Evolutionary conservation across 2,329 filamentous ascomycete species (phyloP).

Genomic region (Cryphonectria naterciae): DNA sequence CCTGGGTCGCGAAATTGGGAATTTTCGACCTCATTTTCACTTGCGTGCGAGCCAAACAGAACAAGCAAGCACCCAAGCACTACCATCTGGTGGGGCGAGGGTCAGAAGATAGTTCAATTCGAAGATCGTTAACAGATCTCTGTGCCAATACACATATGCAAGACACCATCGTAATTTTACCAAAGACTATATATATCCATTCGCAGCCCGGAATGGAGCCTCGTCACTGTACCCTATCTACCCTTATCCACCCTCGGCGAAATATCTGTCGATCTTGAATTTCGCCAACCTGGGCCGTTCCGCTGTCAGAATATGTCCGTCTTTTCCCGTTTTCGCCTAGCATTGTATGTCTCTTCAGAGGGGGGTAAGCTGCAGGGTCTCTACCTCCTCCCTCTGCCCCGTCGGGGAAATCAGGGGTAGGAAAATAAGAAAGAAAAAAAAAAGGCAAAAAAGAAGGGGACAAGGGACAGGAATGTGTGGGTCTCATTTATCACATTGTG

Average conservation of each 20-base stretch:
- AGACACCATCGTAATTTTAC: background rate
- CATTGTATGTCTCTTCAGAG: background rate
- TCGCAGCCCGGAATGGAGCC: background rate
- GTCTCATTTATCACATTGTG: background rate
- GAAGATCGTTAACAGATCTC: background rate
- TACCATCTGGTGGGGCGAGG: background rate
- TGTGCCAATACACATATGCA: background rate
- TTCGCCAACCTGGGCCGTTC: constrained; percentile 4
- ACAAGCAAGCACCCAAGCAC: no score
- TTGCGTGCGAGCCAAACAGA: background rate
- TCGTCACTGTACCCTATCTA: background rate
- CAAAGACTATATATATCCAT: no score
- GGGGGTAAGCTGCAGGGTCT: background rate
- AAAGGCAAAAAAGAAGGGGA: no score
- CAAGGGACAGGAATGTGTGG: background rate
- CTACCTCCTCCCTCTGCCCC: background rate
- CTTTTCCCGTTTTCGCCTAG: background rate
- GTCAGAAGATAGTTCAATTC: background rate
- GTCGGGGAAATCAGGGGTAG: background rate
- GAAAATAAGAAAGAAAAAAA: background rate
- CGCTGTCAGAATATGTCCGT: background rate
- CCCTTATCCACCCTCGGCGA: background rate
- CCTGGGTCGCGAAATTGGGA: background rate
- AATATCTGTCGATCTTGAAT: background rate
- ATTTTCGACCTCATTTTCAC: background rate